Conservation (phyloP, 2,329 filamentous ascomycete species). For the Cercospora sp. region DNA sequence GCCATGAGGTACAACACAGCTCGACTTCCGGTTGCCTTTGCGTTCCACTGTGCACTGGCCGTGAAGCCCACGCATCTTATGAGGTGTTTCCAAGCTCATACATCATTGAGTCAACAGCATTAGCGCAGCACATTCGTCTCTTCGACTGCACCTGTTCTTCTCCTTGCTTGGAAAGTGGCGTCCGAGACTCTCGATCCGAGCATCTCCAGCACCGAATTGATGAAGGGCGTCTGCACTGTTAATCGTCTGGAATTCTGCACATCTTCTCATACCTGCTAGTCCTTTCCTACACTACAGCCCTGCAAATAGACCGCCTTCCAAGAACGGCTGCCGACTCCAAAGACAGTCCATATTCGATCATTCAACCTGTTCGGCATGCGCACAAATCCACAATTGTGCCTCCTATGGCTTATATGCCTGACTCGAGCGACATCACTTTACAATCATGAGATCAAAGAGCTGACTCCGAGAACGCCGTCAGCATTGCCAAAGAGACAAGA, state of each 20-base stretch:
- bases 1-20: not conserved
- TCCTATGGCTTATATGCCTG: not conserved
- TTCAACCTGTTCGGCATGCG: not conserved
- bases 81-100: not conserved
- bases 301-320: not conserved
- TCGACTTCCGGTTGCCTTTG: not conserved
- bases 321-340: not conserved
- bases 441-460: constrained; percentile 24
- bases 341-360: not conserved
- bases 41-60: not conserved
- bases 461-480: not conserved
- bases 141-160: not conserved
- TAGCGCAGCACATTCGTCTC: not conserved
- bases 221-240: not conserved
- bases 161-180: not conserved
- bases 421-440: constrained; percentile 11
- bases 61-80: not conserved
- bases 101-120: not conserved
- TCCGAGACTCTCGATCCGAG: not conserved
- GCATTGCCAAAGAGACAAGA: constrained; percentile 22
- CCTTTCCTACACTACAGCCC: not conserved
- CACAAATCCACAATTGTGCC: not conserved
- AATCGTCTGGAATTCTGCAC: not conserved
- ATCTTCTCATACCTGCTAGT: not conserved
- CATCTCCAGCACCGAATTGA: not conserved